These are phyloP conservation scores for Scenedesmus sp. DNA, from an alignment of 163 green algal species.

Conservation along the genomic window DNA sequence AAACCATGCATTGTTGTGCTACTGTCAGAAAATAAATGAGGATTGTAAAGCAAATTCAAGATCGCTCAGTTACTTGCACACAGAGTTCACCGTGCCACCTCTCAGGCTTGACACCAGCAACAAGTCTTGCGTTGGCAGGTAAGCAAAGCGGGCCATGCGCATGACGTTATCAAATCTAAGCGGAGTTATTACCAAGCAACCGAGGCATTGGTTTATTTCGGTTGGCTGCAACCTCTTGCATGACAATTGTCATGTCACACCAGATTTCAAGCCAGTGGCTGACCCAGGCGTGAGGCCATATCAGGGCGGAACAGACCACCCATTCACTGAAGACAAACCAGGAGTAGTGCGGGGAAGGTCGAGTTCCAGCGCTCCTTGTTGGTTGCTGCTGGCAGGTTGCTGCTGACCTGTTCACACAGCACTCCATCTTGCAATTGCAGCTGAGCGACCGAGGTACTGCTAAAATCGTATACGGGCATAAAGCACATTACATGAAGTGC, in stretches of 20 bases:
- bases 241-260: slow-evolving; percentile 17
- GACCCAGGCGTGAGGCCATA: too few relatives aligned
- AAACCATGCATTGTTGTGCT: background rate
- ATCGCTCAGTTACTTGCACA: background rate
- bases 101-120: background rate
- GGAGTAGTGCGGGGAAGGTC: too few relatives aligned
- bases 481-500: too few relatives aligned
- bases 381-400: background rate
- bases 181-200: background rate
- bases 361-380: too few relatives aligned
- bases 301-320: too few relatives aligned
- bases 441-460: too few relatives aligned
- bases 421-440: background rate
- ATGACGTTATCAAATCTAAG: background rate
- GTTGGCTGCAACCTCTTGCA: background rate
- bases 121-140: background rate
- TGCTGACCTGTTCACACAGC: background rate
- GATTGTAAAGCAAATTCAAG: background rate
- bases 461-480: too few relatives aligned
- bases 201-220: background rate
- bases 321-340: too few relatives aligned
- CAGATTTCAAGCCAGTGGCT: background rate
- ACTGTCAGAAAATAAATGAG: background rate
- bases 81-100: background rate
- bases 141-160: too few relatives aligned